Evolutionary conservation across 1,284 basidiomycete genomes (phyloP), one percentile per base, ranked within the genome.

Genomic region (Apiotrichum brassicae): DNA sequence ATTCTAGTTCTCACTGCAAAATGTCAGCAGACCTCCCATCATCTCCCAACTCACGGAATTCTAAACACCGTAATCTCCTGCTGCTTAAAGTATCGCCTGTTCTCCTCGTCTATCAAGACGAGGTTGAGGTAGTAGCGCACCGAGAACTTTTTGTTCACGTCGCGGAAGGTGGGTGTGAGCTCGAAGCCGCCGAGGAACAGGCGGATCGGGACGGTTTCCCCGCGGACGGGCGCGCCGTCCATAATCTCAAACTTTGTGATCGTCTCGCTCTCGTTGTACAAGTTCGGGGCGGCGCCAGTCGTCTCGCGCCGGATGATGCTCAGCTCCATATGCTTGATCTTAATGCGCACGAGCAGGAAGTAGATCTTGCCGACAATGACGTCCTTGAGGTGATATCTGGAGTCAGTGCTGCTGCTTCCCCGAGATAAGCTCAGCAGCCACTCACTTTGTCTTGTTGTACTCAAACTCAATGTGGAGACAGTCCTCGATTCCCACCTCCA

Each of bases 161-260:
- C 94, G 20, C 94, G 81, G 81, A 97, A 98, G 11, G 94, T 98
- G 1, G 95, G 95, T 3, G 94, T 98, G 43, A 98, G 78, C 72
- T 98, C 94, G 68, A 98, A 98, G 2, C 95, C 95, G 47, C 94
- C 95, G 4, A 98, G 80, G 81, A 97, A 98, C 22, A 98, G 78
- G 41, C 94, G 85, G 59, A 98, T 98, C 0, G 95, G 95, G 59
- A 98, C 97, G 3, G 92, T 97, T 76, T 98, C 94, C 43, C 92
- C 91, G 75, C 92, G 80, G 18, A 97, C 91, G 1, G 91, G 91
- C 5, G 91, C 89, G 8, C 91, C 92, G 69, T 95, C 92, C 94
- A 97, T 97, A 64, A 98, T 97, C 74, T 97, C 94, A 67, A 97
- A 97, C 74, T 98, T 98, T 24, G 95, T 97, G 64, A 98, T 98